Evolutionary conservation across 192 early-diverging fungal genomes (phyloP), one percentile per base, ranked within the genome.

Genomic region (Chytriomyces sp.): DNA sequence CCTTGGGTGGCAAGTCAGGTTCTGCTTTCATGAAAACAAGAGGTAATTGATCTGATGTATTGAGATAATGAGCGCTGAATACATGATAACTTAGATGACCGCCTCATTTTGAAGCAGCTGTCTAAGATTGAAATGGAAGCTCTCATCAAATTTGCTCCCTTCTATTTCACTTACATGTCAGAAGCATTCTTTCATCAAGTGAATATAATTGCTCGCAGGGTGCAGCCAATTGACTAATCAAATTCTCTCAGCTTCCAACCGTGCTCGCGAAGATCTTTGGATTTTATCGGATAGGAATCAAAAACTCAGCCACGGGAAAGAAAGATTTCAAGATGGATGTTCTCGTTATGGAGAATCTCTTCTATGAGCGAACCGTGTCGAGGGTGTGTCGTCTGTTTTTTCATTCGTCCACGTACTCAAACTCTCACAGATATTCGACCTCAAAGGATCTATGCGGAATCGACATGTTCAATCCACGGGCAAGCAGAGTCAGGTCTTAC

Each of bases 361-460:
- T 85, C 65, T 74, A 58, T 75, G 88, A 94, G 54, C 88, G 94
- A 38, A 88, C 86, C 52, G 89, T 94, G 63, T 82, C 82, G 7
- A 88, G 82, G 80, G 89, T 91, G 80, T 53, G 70, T 7, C 62
- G 55, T 33, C 37, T 1, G 30, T 33, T 7, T 78, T 38, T 52
- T 68, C 6, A 5, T 62, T 36, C 2, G 4, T 70, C 39, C 30
- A 34, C 38, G 37, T 73, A 40, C 59, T 77, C 34, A 81, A 91
- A 77, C 85, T 94, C 5, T 98, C 92, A 78, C 94, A 97, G 72
- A 83, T 99, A 93, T 93, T 93, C 70, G 92, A 93, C 70, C 67
- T 93, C 72, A 93, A 93, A 59, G 92, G 92, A 1, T 99, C 97
- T 0, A 90, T 92, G 75, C 88, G 97, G 44, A 99, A 99, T 74